These are phyloP conservation scores for Cryphonectria carpinicola DNA, from an alignment of 2,329 filamentous ascomycete species.

Conservation along the genomic window DNA sequence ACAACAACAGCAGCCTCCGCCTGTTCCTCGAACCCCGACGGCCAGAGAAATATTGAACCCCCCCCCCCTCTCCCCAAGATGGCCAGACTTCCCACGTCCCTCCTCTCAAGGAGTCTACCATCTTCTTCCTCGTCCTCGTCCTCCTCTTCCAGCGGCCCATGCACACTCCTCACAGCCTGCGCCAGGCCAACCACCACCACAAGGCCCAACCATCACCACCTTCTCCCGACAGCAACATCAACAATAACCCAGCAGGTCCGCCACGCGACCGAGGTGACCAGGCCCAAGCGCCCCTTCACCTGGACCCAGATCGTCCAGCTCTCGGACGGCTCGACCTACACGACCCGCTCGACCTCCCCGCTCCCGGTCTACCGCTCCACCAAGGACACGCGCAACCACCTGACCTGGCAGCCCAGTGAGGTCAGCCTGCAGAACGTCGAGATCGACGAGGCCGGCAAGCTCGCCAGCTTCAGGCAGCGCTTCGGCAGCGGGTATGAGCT, in stretches of 20 bases:
- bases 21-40: constrained; percentile 26
- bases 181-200: constrained; percentile 26
- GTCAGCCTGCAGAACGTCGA: constrained; percentile 85
- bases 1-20: not conserved
- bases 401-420: constrained; percentile 87
- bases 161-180: constrained; percentile 25
- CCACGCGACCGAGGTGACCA: constrained; percentile 81
- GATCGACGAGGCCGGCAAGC: constrained; percentile 88
- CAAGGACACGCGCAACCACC: constrained; percentile 88
- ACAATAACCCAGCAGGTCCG: constrained; percentile 61
- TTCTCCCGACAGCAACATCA: constrained; percentile 29
- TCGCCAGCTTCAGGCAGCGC: constrained; percentile 81
- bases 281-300: constrained; percentile 90
- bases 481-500: constrained; percentile 87
- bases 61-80: constrained; percentile 31
- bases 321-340: constrained; percentile 85
- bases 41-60: constrained; percentile 8
- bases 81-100: constrained; percentile 39
- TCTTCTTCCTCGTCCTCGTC: constrained; percentile 33
- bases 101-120: constrained; percentile 36
- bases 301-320: constrained; percentile 97
- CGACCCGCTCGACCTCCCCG: constrained; percentile 77
- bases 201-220: constrained; percentile 18
- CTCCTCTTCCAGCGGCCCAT: constrained; percentile 25
- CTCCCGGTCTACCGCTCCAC: constrained; percentile 59